A percentile compares a stretch with the other conserved stretches of the same genome.
These are phyloP conservation scores for Leishmania aethiopica DNA, from an alignment of 208 protist species.

Conservation along the genomic window DNA sequence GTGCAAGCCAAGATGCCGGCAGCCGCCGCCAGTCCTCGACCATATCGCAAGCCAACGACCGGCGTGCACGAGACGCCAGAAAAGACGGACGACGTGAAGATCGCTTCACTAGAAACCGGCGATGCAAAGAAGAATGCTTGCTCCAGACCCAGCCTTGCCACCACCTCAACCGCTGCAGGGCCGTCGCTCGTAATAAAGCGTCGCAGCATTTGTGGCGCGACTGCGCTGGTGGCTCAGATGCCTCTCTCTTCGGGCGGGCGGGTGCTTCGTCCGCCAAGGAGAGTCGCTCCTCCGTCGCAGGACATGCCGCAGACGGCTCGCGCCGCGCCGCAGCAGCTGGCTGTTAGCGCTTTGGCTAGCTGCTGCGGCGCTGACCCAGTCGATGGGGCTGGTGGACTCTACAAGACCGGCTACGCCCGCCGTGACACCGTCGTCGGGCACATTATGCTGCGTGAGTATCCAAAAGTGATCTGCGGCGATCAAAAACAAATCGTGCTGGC, in stretches of 20 bases:
- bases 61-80: neutral
- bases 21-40: neutral
- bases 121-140: neutral
- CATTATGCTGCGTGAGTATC: slow-evolving; percentile 55
- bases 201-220: neutral
- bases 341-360: neutral
- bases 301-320: slow-evolving; percentile 24
- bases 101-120: neutral
- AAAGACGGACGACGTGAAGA: neutral
- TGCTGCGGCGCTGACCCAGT: neutral
- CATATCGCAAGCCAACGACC: neutral
- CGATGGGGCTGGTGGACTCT: neutral
- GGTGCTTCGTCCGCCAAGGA: neutral
- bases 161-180: neutral
- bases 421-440: slow-evolving; percentile 33
- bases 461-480: slow-evolving; percentile 32
- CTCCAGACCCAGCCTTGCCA: neutral
- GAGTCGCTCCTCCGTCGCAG: neutral
- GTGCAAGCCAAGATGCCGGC: slow-evolving; percentile 18
- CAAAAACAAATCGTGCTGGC: slow-evolving; percentile 27
- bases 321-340: neutral
- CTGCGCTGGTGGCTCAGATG: neutral
- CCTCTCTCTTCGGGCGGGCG: slow-evolving; percentile 13
- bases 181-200: slow-evolving; percentile 20
- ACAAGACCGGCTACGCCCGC: slow-evolving; percentile 25